A percentile compares a stretch with the other conserved stretches of the same genome.
phyloP scores from a whole-genome alignment of 257 asterid species.

The Penstemon barbatus region DNA sequence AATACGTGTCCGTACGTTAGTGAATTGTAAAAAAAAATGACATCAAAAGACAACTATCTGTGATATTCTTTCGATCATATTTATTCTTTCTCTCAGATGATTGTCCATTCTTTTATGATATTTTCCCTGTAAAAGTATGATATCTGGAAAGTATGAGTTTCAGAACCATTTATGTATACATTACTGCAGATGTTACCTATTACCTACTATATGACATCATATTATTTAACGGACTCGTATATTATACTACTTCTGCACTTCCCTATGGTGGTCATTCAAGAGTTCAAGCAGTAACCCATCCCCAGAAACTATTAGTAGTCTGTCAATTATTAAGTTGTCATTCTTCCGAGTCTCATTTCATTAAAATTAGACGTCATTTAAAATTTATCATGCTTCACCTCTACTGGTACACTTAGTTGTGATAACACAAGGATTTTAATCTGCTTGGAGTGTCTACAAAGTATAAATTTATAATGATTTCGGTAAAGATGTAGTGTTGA shows the following conservation, averaged over 20 bases:
- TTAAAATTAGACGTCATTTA: slow-evolving; percentile 13
- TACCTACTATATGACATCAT: slow-evolving; percentile 4
- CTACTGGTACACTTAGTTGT: slow-evolving; percentile 16
- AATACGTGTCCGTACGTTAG: slow-evolving; percentile 6
- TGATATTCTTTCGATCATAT: slow-evolving; percentile 21
- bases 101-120: slow-evolving; percentile 6
- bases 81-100: slow-evolving; percentile 24
- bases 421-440: slow-evolving; percentile 18
- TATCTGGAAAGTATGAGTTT: slow-evolving; percentile 9
- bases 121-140: not conserved
- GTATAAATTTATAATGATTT: not conserved
- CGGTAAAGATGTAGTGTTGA: not conserved
- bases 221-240: not conserved
- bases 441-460: not conserved
- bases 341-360: slow-evolving; percentile 2
- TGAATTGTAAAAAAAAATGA: slow-evolving; percentile 15
- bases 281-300: not conserved
- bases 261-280: slow-evolving; percentile 18
- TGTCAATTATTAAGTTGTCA: not conserved
- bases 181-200: slow-evolving; percentile 8
- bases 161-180: slow-evolving; percentile 14
- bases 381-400: slow-evolving; percentile 9
- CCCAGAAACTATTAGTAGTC: slow-evolving; percentile 9
- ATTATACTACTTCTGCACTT: slow-evolving; percentile 11
- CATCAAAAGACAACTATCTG: slow-evolving; percentile 1